Evolutionary conservation across 1,139 yeast species (phyloP), one percentile per base, ranked within the genome.

Genomic region (Suhomyces taliae): DNA sequence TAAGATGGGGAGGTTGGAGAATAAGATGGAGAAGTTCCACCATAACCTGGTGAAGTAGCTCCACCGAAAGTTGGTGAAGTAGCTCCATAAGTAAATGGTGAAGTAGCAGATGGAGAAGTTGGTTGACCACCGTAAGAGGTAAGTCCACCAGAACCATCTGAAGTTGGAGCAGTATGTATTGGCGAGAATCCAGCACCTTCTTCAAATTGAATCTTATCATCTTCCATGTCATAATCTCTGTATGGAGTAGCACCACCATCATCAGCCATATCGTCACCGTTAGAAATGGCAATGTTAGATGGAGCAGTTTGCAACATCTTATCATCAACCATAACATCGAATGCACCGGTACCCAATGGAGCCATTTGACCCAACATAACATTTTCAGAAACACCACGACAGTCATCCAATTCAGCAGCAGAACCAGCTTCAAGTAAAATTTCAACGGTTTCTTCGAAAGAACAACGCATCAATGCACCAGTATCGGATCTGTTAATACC

Each of bases 401-500:
- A 95, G 59, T 93, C 98, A 72, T 95, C 99, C 53, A 93, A 76
- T 66, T 95, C 99, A 19, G 99, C 99, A 37, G 95, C 83, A 4
- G 98, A 96, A 65, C 97, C 99, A 35, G 99, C 99, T 64, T 95
- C 99, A 60, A 95, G 83, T 64, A 95, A 75, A 62, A 95, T 93
- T 73, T 95, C 99, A 37, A 93, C 99, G 2, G 99, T 95, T 70
- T 95, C 99, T 74, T 95, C 99, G 76, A 95, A 95, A 44, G 99
- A 93, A 76, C 97, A 93, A 72, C 99, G 84, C 99, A 95, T 95
- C 64, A 95, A 79, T 1, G 99, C 99, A 73, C 99, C 99, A 33
- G 99, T 95, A 57, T 93, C 97, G 34, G 96, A 89, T 73, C 99
- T 86, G 69, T 95, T 95, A 70, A 95, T 93, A 81, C 99, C 99